Conservation (phyloP, 805 yeast genomes). For the Scheffersomyces amazonensis region DNA sequence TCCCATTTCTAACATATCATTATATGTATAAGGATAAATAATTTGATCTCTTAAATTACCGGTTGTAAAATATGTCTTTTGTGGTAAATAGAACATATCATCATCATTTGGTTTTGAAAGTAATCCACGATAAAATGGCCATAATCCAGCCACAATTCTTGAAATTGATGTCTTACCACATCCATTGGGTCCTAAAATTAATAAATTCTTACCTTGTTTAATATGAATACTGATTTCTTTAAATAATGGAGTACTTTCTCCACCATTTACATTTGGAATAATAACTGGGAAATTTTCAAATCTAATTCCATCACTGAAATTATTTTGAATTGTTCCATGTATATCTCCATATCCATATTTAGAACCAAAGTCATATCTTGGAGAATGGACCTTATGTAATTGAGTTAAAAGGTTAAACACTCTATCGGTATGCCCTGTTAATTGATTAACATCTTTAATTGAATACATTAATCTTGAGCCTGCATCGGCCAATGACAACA, state of each 20-base stretch:
- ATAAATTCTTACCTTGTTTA: conserved; percentile 61
- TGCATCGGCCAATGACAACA: conserved; percentile 91
- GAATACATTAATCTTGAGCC: conserved; percentile 94
- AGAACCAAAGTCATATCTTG: conserved; percentile 49
- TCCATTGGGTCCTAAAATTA: conserved; percentile 85
- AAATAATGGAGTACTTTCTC: conserved; percentile 59
- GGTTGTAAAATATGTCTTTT: conserved; percentile 75
- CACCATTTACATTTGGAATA: conserved; percentile 66
- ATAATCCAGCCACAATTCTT: conserved; percentile 78
- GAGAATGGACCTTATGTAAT: conserved; percentile 79
- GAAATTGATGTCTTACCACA: conserved; percentile 87
- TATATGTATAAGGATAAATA: conserved; percentile 78
- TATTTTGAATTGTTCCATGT: conserved; percentile 76
- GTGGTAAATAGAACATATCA: conserved; percentile 79
- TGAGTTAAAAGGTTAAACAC: conserved; percentile 74
- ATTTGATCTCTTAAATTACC: conserved; percentile 91
- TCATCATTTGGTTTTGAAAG: conserved; percentile 70
- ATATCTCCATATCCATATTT: conserved; percentile 45
- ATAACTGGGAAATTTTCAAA: conserved; percentile 81
- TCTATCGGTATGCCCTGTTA: conserved; percentile 87
- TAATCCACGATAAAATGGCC: conserved; percentile 88
- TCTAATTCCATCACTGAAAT: conserved; percentile 69
- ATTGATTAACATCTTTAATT: conserved; percentile 84
- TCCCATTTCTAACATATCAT: conserved; percentile 73
- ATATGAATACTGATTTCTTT: conserved; percentile 59